A percentile compares a stretch with the other conserved stretches of the same genome.
phyloP scores from a whole-genome alignment of 208 protist genomes.

The Trypanosoma lewisi region DNA sequence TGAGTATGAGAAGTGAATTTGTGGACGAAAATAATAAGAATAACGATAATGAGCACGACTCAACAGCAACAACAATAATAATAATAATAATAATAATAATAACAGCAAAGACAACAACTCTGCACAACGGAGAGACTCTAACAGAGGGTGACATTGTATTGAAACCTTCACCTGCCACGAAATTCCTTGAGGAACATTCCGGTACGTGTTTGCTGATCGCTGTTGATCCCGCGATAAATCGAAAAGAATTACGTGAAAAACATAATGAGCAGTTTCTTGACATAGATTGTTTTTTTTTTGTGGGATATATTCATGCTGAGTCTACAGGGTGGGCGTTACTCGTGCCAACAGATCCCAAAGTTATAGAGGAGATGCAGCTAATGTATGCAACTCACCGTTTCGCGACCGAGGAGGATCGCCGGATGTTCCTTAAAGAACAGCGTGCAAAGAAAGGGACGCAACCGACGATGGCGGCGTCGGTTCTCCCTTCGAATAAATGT shows the following conservation, averaged over 20 bases:
- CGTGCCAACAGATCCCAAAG: slow-evolving; percentile 24
- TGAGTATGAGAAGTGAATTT: too few species aligned
- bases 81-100: too few species aligned
- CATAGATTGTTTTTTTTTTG: slow-evolving; percentile 41
- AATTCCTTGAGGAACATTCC: slow-evolving; percentile 42
- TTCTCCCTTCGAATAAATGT: too few species aligned
- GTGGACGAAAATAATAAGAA: too few species aligned
- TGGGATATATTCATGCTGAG: slow-evolving; percentile 38
- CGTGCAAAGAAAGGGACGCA: neutral
- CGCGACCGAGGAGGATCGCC: slow-evolving; percentile 30
- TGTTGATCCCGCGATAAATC: slow-evolving; percentile 30
- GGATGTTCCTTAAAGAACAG: slow-evolving; percentile 29
- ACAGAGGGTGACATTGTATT: neutral
- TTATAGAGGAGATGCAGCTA: slow-evolving; percentile 30
- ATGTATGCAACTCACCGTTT: slow-evolving; percentile 30
- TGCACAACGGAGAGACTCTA: neutral
- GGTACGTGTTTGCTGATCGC: slow-evolving; percentile 38
- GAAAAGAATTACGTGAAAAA: slow-evolving; percentile 20
- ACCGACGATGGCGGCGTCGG: neutral
- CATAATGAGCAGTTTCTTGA: slow-evolving; percentile 21
- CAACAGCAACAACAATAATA: too few species aligned
- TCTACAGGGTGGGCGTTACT: slow-evolving; percentile 45
- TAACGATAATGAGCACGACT: too few species aligned
- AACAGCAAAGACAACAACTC: too few species aligned
- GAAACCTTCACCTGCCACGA: slow-evolving; percentile 37